Base-by-base conservation (phyloP, 306 rosid species). In the Cicer chorassanicum region DNA sequence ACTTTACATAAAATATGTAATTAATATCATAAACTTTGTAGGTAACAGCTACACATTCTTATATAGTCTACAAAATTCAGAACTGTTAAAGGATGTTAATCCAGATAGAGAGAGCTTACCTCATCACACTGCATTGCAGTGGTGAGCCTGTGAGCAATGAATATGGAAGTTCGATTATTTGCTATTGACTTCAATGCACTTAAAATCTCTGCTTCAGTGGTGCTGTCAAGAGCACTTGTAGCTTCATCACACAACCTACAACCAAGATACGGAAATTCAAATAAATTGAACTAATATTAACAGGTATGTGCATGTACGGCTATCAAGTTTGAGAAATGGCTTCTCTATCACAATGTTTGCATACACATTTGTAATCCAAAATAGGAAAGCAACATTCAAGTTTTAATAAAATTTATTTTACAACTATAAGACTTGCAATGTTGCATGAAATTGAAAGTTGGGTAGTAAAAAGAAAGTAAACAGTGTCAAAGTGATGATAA, bases 51-150 rank as follows among this genome's bases (percentile, higher is more conserved):
- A 63, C 9, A 56, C 19, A 18, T 67, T 19, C 41, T 64, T 48
- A 70, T 60, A 55, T 41, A 59, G 41, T 18, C 59, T 43, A 73
- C 43, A 61, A 50, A 59, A 50, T 24, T n/a, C 54, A 40, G 62
- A 55, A 63, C 40, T 29, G 59, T 48, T 43, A 34, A 18, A 56
- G 62, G 45, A 50, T 48, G 74, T 13, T 19, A 68, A 64, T 12
- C 68, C 41, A 51, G 73, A 65, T 15, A 50, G 57, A 68, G 72
- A 66, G 69, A 73, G 78, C 59, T 53, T 65, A 94, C 98, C 95
- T 94, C 93, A 68, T 94, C 93, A 71, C 97, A 94, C 77, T 94
- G 98, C 98, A 94, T 94, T 69, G 98, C 98, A 73, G 97, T 94
- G 51, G 97, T 94, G 75, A 94, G 96, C 85, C 98, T 87, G 84